Base-by-base conservation (phyloP, 129 eudicot species). In the Artemisia annua region DNA sequence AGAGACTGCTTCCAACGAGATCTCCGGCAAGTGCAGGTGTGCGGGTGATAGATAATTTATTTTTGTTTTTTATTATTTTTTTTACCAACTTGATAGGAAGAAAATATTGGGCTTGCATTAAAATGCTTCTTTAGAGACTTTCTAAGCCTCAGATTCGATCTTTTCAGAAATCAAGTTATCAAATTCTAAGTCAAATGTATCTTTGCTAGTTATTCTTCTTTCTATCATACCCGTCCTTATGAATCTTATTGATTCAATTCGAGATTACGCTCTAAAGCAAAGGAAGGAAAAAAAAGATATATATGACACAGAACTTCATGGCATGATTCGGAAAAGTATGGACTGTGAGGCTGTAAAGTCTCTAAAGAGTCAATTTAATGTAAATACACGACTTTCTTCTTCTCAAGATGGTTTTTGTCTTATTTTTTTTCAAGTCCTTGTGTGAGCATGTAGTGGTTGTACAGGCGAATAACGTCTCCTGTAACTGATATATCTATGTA, bases 281-380 rank as follows among this genome's bases (percentile, higher is more conserved):
- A 44, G 14, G 20, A 57, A 46, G 59, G 16, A 61, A 28, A 3
- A 48, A 28, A 48, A 73, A 48, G 61, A 35, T 61, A 48, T 4
- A 49, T 73, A 48, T 61, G 77, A 61, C 77, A 61, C 28, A 61
- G 77, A 61, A 73, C 11, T 73, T 61, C 70, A 51, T 48, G 70
- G 39, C 77, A 61, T 73, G 77, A 48, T 73, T 73, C 68, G 5
- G 61, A 61, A 73, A 73, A 73, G 69, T 2, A 28, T 60, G 77
- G 35, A 49, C 7, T 28, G 13, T 73, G 70, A 73, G 77, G 69
- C 69, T 19, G 48, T 24, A 15, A 60, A 73, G 69, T 73, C 61
- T 61, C 56, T 73, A 73, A 48, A 61, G 77, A 57, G 24, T 70
- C 77, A 73, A 61, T 73, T 60, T 30, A 1, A 26, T 60, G 77